Base-by-base conservation (phyloP, 441 rosid species). In the Arabidopsis hybrid region DNA sequence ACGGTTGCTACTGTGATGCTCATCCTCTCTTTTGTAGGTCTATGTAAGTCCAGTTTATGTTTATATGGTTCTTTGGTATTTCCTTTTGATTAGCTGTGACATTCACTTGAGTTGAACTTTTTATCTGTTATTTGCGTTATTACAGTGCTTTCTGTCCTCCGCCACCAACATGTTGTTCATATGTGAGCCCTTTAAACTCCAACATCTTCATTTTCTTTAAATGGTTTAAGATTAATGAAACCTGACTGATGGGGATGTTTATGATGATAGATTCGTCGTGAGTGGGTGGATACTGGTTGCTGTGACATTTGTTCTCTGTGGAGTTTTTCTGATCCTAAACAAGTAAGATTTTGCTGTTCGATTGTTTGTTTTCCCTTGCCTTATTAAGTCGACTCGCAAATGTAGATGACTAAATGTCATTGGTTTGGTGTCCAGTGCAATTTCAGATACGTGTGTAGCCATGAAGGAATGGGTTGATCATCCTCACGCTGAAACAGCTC, bases 231-330 rank as follows among this genome's bases (percentile, higher is more conserved):
- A 62, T 45, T 31, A 21, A 26, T 67, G 47, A 14, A 58, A 38
- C 36, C 79, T 80, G 67, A 82, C 17, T 8, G 46, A 42, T 52
- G 52, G 10, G 52, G n/a, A 32, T 29, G 13, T 1, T 4, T 42
- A 16, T 77, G 39, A 8, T 65, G 84, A 78, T 85, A 95, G 97
- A 85, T 89, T 95, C 38, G 86, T 95, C 0, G 81, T 84, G 75
- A 92, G 96, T 10, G 99, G 99, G 78, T 95, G 99, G 97, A 74
- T 95, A 58, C 80, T 95, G 14, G 99, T 92, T 78, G 95, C 91
- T 55, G 76, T 88, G 66, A 92, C 97, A 61, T 95, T 92, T 80
- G 76, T 89, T 77, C 96, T 95, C 38, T 95, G 88, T 57, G 99
- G 97, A 71, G 86, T 87, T 62, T 95, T 91, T 70, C 69, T 92